These are phyloP conservation scores for Trapa incisa DNA, from an alignment of 345 rosid species.

Conservation along the genomic window DNA sequence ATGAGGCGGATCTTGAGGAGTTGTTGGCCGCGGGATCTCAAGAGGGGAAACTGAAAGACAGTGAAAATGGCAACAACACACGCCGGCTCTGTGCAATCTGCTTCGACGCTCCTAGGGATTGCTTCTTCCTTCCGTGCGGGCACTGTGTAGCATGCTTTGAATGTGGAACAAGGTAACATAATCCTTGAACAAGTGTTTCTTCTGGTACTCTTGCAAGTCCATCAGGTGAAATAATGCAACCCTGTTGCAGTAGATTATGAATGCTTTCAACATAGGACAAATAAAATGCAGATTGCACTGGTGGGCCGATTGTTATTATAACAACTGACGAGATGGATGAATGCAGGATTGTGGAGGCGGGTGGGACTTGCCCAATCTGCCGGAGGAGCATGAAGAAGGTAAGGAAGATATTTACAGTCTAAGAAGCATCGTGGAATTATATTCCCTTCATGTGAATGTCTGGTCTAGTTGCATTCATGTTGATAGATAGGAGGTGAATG, in stretches of 20 bases:
- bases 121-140: conserved; percentile 99
- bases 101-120: conserved; percentile 95
- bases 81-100: conserved; percentile 88
- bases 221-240: too few relatives aligned
- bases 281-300: too few relatives aligned
- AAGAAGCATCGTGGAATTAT: not conserved
- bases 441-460: too few relatives aligned
- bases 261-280: too few relatives aligned
- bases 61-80: conserved; percentile 56
- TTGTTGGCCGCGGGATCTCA: conserved; percentile 24
- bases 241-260: too few relatives aligned
- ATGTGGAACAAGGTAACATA: conserved; percentile 74
- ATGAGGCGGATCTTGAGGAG: conserved; percentile 59
- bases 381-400: conserved; percentile 83
- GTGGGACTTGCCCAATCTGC: conserved; percentile 77
- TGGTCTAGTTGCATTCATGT: not conserved
- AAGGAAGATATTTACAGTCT: conserved; percentile 72
- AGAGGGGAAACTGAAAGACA: conserved; percentile 38
- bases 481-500: not conserved
- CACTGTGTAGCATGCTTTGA: conserved; percentile 87
- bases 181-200: not conserved
- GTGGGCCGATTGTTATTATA: not conserved
- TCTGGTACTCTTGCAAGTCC: not conserved
- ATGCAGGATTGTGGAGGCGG: conserved; percentile 76
- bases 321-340: conserved; percentile 1